phyloP scores from a whole-genome alignment of 352 stramenopile species.

The Peronospora farinosa region DNA sequence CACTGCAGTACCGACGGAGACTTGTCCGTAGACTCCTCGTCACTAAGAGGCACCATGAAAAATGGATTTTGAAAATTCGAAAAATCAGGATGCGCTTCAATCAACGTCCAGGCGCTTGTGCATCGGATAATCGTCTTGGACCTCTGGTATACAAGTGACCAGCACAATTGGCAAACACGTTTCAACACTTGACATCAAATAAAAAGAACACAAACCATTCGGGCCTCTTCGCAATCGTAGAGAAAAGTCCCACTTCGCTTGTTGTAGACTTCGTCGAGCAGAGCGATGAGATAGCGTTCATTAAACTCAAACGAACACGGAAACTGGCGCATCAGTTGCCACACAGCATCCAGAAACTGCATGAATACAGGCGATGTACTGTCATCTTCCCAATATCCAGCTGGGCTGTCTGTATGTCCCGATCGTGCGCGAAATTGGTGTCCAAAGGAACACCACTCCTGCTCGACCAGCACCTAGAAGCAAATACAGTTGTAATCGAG shows the following conservation, averaged over 20 bases:
- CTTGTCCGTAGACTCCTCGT: constrained; percentile 35
- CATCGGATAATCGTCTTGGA: constrained; percentile 55
- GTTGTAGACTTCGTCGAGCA: constrained; percentile 94
- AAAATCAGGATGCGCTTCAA: constrained; percentile 35
- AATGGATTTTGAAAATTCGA: constrained; percentile 74
- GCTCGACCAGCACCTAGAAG: constrained; percentile 90
- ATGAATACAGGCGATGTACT: constrained; percentile 97
- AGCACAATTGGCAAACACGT: neutral
- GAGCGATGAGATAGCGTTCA: constrained; percentile 84
- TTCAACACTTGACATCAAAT: neutral
- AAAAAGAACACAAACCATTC: constrained; percentile 40
- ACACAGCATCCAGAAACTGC: constrained; percentile 98
- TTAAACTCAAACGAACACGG: constrained; percentile 98
- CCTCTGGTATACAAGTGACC: constrained; percentile 26
- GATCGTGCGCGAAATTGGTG: constrained; percentile 95
- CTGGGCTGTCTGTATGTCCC: constrained; percentile 48
- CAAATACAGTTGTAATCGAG: neutral
- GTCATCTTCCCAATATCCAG: constrained; percentile 90
- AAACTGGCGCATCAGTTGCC: constrained; percentile 94
- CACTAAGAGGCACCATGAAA: constrained; percentile 48
- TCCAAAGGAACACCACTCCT: constrained; percentile 98
- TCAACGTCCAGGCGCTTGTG: constrained; percentile 59
- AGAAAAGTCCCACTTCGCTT: constrained; percentile 97
- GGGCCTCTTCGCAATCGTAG: constrained; percentile 92
- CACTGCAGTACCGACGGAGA: constrained; percentile 73